phyloP scores from a whole-genome alignment of 2,329 filamentous ascomycete species.

The Pseudogymnoascus pannorum region DNA sequence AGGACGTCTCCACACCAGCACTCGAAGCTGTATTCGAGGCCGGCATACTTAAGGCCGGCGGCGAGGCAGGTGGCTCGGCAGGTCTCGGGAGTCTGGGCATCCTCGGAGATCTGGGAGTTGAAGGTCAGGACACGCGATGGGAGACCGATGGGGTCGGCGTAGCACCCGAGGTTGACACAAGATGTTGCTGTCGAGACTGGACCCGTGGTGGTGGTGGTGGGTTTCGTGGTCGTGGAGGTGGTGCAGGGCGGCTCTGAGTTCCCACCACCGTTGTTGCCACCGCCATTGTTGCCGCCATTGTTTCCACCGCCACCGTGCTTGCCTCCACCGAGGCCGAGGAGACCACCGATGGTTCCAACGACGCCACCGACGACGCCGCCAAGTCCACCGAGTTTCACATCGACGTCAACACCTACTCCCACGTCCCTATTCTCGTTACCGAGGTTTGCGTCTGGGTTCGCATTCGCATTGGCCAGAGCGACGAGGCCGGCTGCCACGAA shows the following conservation, averaged over 20 bases:
- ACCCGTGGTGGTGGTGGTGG: background rate
- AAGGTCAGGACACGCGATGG: background rate
- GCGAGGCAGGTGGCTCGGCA: slow-evolving; percentile 41
- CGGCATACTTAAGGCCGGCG: slow-evolving; percentile 34
- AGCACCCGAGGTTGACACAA: slow-evolving; percentile 10
- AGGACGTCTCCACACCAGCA: slow-evolving; percentile 9
- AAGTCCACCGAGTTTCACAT: background rate
- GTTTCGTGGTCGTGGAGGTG: slow-evolving; percentile 1
- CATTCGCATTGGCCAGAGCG: background rate
- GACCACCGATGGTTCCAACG: background rate
- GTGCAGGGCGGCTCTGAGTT: background rate
- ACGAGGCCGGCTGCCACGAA: background rate
- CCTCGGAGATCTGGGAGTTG: background rate
- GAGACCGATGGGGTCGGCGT: slow-evolving; percentile 18
- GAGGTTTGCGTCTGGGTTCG: background rate
- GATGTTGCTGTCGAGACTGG: slow-evolving; percentile 25
- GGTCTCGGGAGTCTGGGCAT: slow-evolving; percentile 30
- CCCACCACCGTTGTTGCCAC: background rate
- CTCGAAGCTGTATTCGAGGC: slow-evolving; percentile 25
- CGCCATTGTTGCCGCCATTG: background rate
- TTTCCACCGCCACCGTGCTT: background rate
- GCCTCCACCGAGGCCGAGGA: background rate
- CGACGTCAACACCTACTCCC: background rate
- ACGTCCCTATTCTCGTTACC: background rate
- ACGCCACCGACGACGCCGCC: background rate